phyloP scores from a whole-genome alignment of 2,329 filamentous ascomycete species.

The Hypoxylon sp. region DNA sequence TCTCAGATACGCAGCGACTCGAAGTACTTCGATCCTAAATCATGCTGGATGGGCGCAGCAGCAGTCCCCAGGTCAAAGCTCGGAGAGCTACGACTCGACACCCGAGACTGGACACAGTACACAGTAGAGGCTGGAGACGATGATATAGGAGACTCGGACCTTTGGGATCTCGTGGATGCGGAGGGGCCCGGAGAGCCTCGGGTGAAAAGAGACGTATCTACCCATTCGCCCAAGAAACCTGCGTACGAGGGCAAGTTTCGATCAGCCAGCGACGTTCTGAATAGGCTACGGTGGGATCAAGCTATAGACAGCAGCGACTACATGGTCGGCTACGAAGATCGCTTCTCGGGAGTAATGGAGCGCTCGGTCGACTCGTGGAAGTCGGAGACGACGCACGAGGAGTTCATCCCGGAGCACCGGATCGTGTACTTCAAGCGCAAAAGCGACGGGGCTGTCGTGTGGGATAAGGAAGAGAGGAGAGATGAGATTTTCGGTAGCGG shows the following conservation, averaged over 20 bases:
- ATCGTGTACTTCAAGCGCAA: constrained; percentile 71
- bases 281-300: constrained; percentile 71
- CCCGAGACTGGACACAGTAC: constrained; percentile 64
- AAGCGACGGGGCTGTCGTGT: constrained; percentile 65
- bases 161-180: constrained; percentile 49
- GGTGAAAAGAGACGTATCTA: constrained; percentile 39
- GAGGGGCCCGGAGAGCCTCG: constrained; percentile 44
- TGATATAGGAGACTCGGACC: constrained; percentile 59
- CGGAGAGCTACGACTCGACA: constrained; percentile 60
- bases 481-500: constrained; percentile 70
- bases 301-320: constrained; percentile 65
- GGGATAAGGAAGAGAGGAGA: constrained; percentile 66
- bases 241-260: constrained; percentile 63
- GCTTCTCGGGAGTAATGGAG: constrained; percentile 68
- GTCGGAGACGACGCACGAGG: constrained; percentile 71
- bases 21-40: constrained; percentile 62
- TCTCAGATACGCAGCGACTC: constrained; percentile 59
- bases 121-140: constrained; percentile 50
- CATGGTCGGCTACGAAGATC: constrained; percentile 71
- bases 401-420: constrained; percentile 75
- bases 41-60: constrained; percentile 62
- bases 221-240: constrained; percentile 45
- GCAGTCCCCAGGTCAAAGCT: constrained; percentile 57
- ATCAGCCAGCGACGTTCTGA: constrained; percentile 69
- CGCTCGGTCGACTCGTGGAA: constrained; percentile 69